These are phyloP conservation scores for Stemphylium lycopersici DNA, from an alignment of 2,329 filamentous ascomycete species.

Conservation along the genomic window DNA sequence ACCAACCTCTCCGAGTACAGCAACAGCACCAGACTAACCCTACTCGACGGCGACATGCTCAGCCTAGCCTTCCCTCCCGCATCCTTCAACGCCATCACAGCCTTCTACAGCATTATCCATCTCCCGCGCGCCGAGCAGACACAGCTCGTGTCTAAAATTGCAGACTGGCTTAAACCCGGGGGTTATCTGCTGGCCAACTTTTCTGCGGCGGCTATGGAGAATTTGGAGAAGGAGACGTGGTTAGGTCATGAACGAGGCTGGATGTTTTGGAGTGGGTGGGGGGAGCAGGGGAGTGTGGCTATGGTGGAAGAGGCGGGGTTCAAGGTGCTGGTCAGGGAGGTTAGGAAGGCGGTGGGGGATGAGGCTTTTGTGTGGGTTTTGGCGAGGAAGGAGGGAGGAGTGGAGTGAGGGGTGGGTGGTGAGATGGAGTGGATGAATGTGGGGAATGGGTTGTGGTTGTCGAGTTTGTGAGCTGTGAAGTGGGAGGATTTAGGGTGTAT, in stretches of 20 bases:
- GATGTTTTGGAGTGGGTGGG: constrained; percentile 53
- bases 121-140: constrained; percentile 60
- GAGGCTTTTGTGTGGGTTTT: constrained; percentile 42
- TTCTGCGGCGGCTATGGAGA: constrained; percentile 33
- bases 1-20: constrained; percentile 18
- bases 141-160: constrained; percentile 53
- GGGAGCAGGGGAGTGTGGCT: constrained; percentile 38
- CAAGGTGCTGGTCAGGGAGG: constrained; percentile 30
- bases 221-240: constrained; percentile 35
- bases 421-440: neutral
- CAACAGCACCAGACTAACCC: constrained; percentile 18
- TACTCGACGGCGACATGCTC: constrained; percentile 53
- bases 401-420: neutral
- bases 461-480: too few species aligned
- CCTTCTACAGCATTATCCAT: constrained; percentile 63
- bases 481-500: too few species aligned
- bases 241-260: constrained; percentile 41
- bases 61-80: constrained; percentile 40
- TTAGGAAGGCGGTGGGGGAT: constrained; percentile 28
- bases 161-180: constrained; percentile 58
- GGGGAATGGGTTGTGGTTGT: too few species aligned
- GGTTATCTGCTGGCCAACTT: constrained; percentile 54
- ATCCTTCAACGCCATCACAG: constrained; percentile 58
- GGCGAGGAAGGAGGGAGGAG: constrained; percentile 17
- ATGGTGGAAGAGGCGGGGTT: constrained; percentile 41